These are phyloP conservation scores for Ustilago curta DNA, from an alignment of 1,284 basidiomycete species.

Conservation along the genomic window DNA sequence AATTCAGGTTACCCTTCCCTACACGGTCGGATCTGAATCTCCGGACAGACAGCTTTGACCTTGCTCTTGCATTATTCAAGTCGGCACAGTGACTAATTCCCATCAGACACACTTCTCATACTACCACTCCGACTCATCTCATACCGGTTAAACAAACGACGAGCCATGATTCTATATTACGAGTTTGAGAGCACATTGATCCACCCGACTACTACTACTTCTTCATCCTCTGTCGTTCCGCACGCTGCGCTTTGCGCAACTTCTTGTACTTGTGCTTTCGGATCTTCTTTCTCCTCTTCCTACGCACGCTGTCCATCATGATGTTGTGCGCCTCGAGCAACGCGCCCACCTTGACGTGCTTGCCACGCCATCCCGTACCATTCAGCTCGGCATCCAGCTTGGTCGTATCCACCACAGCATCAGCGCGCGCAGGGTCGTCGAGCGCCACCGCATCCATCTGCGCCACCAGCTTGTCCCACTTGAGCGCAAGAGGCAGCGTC, in stretches of 20 bases:
- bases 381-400: slow-evolving; percentile 47
- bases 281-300: slow-evolving; percentile 69
- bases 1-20: background rate
- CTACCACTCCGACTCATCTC: background rate
- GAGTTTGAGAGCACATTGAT: background rate
- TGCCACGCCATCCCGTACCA: background rate
- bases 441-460: slow-evolving; percentile 56
- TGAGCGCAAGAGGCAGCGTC: slow-evolving; percentile 55
- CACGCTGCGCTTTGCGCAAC: slow-evolving; percentile 65
- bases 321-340: slow-evolving; percentile 49
- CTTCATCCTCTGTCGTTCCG: slow-evolving; percentile 64
- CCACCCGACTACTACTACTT: slow-evolving; percentile 35
- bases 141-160: background rate
- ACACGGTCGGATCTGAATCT: slow-evolving; percentile 11
- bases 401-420: slow-evolving; percentile 33
- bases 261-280: slow-evolving; percentile 70
- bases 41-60: slow-evolving; percentile 1
- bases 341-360: slow-evolving; percentile 31
- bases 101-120: background rate
- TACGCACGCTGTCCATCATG: slow-evolving; percentile 64
- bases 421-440: slow-evolving; percentile 24
- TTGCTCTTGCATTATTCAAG: background rate
- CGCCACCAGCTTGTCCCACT: slow-evolving; percentile 58
- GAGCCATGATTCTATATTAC: slow-evolving; percentile 11
- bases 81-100: background rate